Percentiles rank a stretch among this genome's conserved stretches.
Evolutionary conservation across 192 early-diverging fungal genomes (phyloP).

Genomic region (Gaertneriomyces sp.): DNA sequence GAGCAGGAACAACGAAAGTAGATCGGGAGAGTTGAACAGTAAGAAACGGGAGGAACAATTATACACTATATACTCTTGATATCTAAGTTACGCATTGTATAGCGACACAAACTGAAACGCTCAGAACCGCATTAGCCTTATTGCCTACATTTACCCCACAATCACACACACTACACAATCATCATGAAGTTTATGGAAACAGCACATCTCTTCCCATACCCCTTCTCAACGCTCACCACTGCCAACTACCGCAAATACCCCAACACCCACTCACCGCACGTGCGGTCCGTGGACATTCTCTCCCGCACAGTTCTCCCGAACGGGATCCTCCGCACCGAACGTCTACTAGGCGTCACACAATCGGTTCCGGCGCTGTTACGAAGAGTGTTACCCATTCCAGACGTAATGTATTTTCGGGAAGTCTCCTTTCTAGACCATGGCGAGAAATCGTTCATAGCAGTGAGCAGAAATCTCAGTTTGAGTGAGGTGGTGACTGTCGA

Average conservation of each 20-base stretch:
- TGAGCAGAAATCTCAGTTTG: slow-evolving; percentile 81
- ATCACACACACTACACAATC: no score
- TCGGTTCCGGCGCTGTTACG: slow-evolving; percentile 75
- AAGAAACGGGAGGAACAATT: no score
- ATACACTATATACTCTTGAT: no score
- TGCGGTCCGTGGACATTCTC: slow-evolving; percentile 86
- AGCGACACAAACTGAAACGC: no score
- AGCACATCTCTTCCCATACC: slow-evolving; percentile 72
- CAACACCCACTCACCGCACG: slow-evolving; percentile 73
- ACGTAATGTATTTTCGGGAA: slow-evolving; percentile 83
- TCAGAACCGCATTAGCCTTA: no score
- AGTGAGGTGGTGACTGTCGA: slow-evolving; percentile 77
- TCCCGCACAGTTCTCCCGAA: slow-evolving; percentile 77
- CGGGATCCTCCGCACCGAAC: slow-evolving; percentile 82
- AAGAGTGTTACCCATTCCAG: slow-evolving; percentile 49
- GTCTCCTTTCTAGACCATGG: slow-evolving; percentile 81
- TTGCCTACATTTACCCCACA: no score
- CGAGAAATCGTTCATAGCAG: slow-evolving; percentile 67
- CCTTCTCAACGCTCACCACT: slow-evolving; percentile 64
- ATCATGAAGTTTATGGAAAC: slow-evolving; percentile 84
- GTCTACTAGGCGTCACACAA: slow-evolving; percentile 86
- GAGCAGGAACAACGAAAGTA: no score
- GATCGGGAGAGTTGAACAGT: no score
- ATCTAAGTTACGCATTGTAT: no score
- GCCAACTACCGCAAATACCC: slow-evolving; percentile 99